Conservation (phyloP, 805 yeast genomes). For the Lipomyces starkeyi region DNA sequence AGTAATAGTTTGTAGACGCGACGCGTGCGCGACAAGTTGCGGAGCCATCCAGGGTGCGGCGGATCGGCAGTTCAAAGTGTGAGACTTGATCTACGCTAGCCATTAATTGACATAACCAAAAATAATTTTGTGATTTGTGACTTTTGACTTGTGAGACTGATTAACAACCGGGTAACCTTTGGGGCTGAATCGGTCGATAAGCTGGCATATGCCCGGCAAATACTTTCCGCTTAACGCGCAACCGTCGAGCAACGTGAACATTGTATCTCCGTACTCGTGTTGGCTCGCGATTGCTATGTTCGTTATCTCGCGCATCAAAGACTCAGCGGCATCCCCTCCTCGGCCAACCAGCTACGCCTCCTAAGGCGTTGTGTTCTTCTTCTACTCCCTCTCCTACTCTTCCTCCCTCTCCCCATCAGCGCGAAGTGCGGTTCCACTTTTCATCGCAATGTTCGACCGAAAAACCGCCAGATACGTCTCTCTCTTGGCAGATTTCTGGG, state of each 20-base stretch:
- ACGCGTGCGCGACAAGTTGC: not conserved
- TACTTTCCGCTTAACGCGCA: not conserved
- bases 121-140: no score
- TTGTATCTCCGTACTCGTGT: not conserved
- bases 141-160: no score
- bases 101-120: no score
- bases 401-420: not conserved
- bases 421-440: not conserved
- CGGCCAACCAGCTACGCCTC: not conserved
- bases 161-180: not conserved
- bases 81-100: not conserved
- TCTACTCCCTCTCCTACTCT: not conserved
- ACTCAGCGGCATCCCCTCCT: not conserved
- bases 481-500: slow-evolving; percentile 34
- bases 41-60: not conserved
- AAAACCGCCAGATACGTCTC: slow-evolving; percentile 34
- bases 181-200: not conserved
- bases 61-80: not conserved
- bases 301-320: not conserved
- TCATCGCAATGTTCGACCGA: slow-evolving; percentile 26
- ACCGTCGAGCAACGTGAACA: not conserved
- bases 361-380: not conserved
- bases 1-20: not conserved
- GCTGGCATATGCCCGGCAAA: not conserved
- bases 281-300: not conserved